Percentiles rank a stretch among this genome's conserved stretches.
Conservation (phyloP, 2,329 filamentous ascomycete genomes). For the Chrysoporthe austroafricana region DNA sequence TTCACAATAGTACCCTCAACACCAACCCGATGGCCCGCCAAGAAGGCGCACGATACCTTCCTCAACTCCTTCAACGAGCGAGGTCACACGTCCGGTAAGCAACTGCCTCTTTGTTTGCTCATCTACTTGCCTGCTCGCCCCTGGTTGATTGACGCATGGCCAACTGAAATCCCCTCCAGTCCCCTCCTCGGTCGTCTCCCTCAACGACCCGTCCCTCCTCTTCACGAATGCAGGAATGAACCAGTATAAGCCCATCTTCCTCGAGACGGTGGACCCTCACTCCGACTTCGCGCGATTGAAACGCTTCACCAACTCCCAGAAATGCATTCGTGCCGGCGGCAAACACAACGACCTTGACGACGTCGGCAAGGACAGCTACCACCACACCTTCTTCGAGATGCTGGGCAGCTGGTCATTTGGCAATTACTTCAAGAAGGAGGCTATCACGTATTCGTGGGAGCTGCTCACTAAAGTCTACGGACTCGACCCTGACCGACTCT, state of each 20-base stretch:
- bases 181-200: constrained; percentile 94
- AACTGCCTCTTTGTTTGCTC: too few species aligned
- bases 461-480: constrained; percentile 91
- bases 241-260: constrained; percentile 98
- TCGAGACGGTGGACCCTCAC: constrained; percentile 82
- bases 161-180: too few species aligned
- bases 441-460: constrained; percentile 89
- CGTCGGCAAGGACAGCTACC: constrained; percentile 99
- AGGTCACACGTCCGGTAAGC: too few species aligned
- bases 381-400: constrained; percentile 99
- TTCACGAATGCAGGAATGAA: constrained; percentile 99
- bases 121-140: too few species aligned
- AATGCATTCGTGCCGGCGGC: constrained; percentile 95
- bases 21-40: too few species aligned
- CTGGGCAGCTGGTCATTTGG: constrained; percentile 99
- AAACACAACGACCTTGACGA: constrained; percentile 99
- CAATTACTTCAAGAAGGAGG: constrained; percentile 98
- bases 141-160: too few species aligned
- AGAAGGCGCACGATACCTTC: too few species aligned
- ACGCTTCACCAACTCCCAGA: constrained; percentile 92
- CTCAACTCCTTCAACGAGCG: too few species aligned
- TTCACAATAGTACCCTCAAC: too few species aligned
- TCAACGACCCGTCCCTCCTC: constrained; percentile 93
- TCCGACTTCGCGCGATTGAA: constrained; percentile 90
- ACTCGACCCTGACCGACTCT: constrained; percentile 79